Evolutionary conservation across 768 basidiomycete genomes (phyloP).

Genomic region (Coprinopsis cinerea): DNA sequence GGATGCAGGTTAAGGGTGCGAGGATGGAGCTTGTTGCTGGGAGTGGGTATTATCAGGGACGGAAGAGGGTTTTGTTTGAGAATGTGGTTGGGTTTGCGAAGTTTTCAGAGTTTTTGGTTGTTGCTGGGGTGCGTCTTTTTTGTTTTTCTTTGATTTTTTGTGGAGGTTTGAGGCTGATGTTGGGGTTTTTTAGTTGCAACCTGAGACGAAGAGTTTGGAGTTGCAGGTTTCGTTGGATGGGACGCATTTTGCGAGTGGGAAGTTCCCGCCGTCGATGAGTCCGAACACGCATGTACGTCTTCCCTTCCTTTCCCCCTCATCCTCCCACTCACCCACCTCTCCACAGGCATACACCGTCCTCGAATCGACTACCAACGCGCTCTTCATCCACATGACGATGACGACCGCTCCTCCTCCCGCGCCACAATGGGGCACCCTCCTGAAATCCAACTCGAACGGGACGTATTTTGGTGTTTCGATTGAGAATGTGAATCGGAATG

Average conservation of each 20-base stretch:
- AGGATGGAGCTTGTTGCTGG: conserved; percentile 80
- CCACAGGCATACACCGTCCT: conserved; percentile 84
- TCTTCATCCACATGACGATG: conserved; percentile 96
- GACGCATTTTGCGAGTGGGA: conserved; percentile 72
- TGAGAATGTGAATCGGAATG: conserved; percentile 88
- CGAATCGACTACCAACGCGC: conserved; percentile 87
- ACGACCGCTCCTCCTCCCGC: conserved; percentile 49
- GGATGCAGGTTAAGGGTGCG: conserved; percentile 56
- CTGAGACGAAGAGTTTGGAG: conserved; percentile 55
- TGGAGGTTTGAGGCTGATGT: conserved; percentile 3
- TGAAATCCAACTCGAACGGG: conserved; percentile 97
- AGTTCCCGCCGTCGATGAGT: conserved; percentile 87
- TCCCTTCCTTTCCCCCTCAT: background rate
- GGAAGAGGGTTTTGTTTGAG: conserved; percentile 76
- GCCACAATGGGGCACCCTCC: conserved; percentile 84
- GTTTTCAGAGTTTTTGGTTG: conserved; percentile 94
- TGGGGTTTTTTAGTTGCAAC: conserved; percentile 37
- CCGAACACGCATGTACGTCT: conserved; percentile 80
- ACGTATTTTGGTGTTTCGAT: conserved; percentile 90
- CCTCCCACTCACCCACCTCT: background rate
- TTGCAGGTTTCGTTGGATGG: conserved; percentile 94
- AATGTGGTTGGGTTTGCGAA: conserved; percentile 92
- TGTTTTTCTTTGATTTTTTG: background rate
- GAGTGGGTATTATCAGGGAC: conserved; percentile 60
- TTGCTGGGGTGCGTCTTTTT: conserved; percentile 72